These are phyloP conservation scores for Aspergillus jensenii DNA, from an alignment of 2,329 filamentous ascomycete genomes.

Conservation along the genomic window DNA sequence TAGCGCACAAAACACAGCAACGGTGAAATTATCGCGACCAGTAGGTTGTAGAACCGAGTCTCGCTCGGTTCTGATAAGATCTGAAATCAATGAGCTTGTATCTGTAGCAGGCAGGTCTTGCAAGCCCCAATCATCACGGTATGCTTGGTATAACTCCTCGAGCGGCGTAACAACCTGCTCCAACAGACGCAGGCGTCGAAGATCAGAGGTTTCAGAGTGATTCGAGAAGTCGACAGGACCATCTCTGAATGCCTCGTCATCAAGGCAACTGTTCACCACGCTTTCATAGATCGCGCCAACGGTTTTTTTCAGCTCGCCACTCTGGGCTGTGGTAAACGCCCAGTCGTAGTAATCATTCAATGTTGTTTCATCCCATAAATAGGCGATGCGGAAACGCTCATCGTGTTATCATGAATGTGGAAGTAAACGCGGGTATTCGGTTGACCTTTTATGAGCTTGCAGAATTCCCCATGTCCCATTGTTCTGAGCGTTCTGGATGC, in stretches of 20 bases:
- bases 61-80: background rate
- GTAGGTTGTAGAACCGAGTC: background rate
- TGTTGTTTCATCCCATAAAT: background rate
- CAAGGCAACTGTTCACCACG: background rate
- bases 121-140: background rate
- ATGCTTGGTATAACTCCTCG: background rate
- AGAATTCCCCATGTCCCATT: background rate
- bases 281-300: background rate
- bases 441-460: background rate
- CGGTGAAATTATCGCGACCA: background rate
- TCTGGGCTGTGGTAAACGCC: background rate
- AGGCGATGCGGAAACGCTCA: background rate
- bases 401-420: background rate
- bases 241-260: background rate
- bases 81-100: background rate
- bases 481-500: too few species aligned
- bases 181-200: background rate
- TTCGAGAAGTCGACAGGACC: background rate
- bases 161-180: background rate
- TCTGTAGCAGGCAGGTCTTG: background rate
- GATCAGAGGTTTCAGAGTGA: background rate
- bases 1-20: slow-evolving; percentile 7
- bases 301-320: background rate
- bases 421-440: background rate
- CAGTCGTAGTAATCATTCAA: slow-evolving; percentile 1